These are phyloP conservation scores for Chrysoporthe cubensis DNA, from an alignment of 2,329 filamentous ascomycete species.

Conservation along the genomic window DNA sequence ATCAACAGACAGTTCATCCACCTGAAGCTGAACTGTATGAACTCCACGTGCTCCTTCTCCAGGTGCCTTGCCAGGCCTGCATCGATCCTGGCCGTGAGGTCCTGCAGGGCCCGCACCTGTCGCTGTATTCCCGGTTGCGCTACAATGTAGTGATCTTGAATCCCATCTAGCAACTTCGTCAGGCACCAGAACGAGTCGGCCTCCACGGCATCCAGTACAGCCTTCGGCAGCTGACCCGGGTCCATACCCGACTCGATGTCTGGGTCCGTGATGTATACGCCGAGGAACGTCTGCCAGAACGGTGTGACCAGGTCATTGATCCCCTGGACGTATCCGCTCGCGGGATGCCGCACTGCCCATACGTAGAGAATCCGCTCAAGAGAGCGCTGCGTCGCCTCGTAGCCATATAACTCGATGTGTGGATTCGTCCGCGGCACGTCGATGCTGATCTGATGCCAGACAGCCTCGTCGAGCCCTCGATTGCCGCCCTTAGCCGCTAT, in stretches of 20 bases:
- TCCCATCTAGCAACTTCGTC: constrained; percentile 96
- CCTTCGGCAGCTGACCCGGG: constrained; percentile 86
- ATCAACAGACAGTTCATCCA: constrained; percentile 99
- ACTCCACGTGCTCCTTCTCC: constrained; percentile 89
- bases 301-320: constrained; percentile 98
- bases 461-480: constrained; percentile 86
- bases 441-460: constrained; percentile 99
- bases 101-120: constrained; percentile 85
- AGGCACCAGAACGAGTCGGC: constrained; percentile 98
- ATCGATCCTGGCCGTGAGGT: constrained; percentile 91
- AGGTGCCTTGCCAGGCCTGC: constrained; percentile 82
- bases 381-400: constrained; percentile 93
- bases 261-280: constrained; percentile 90
- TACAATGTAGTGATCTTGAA: constrained; percentile 98
- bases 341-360: constrained; percentile 96
- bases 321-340: constrained; percentile 96
- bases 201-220: constrained; percentile 94
- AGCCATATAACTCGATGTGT: constrained; percentile 91
- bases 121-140: constrained; percentile 96
- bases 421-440: constrained; percentile 96
- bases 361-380: constrained; percentile 94
- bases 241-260: constrained; percentile 96
- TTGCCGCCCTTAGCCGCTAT: constrained; percentile 29
- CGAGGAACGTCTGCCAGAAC: constrained; percentile 97
- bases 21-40: constrained; percentile 98